These are phyloP conservation scores for Lasiodiplodia theobromae DNA, from an alignment of 2,329 filamentous ascomycete genomes.

Conservation along the genomic window DNA sequence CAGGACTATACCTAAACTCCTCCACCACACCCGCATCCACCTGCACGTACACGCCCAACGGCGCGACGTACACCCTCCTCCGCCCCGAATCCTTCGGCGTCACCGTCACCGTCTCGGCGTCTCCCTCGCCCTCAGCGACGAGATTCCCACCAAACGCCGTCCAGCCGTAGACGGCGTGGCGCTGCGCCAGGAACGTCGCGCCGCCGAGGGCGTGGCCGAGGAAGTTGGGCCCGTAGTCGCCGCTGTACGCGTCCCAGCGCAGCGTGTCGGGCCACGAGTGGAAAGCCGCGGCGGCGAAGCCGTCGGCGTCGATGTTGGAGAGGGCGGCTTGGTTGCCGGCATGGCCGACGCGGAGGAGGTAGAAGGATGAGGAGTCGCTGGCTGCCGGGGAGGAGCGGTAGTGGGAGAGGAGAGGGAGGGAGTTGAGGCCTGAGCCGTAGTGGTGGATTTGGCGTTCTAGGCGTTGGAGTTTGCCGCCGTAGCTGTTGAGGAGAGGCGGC, in stretches of 20 bases:
- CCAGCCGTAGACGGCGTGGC: slow-evolving; percentile 55
- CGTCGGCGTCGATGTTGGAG: slow-evolving; percentile 63
- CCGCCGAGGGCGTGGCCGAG: slow-evolving; percentile 60
- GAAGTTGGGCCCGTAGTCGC: slow-evolving; percentile 65
- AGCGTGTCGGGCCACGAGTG: slow-evolving; percentile 65
- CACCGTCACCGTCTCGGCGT: slow-evolving; percentile 42
- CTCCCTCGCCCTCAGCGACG: slow-evolving; percentile 36
- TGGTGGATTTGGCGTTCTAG: slow-evolving; percentile 64
- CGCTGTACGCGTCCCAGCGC: slow-evolving; percentile 63
- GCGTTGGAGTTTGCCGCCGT: slow-evolving; percentile 50
- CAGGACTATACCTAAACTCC: slow-evolving; percentile 29
- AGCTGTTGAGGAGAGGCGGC: slow-evolving; percentile 33
- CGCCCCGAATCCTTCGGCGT: slow-evolving; percentile 56
- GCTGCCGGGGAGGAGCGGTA: slow-evolving; percentile 54
- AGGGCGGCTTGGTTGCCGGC: slow-evolving; percentile 62
- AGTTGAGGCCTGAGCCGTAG: slow-evolving; percentile 66
- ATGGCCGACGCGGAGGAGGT: slow-evolving; percentile 63
- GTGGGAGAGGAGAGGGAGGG: slow-evolving; percentile 60
- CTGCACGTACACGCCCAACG: not conserved
- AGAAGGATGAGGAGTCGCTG: slow-evolving; percentile 46
- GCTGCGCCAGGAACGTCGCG: slow-evolving; percentile 56
- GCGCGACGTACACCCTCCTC: slow-evolving; percentile 57
- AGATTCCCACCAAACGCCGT: slow-evolving; percentile 58
- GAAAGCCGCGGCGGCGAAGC: slow-evolving; percentile 63
- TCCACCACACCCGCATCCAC: slow-evolving; percentile 1